Conservation (phyloP, 208 protist genomes). For the Angomonas deanei region DNA sequence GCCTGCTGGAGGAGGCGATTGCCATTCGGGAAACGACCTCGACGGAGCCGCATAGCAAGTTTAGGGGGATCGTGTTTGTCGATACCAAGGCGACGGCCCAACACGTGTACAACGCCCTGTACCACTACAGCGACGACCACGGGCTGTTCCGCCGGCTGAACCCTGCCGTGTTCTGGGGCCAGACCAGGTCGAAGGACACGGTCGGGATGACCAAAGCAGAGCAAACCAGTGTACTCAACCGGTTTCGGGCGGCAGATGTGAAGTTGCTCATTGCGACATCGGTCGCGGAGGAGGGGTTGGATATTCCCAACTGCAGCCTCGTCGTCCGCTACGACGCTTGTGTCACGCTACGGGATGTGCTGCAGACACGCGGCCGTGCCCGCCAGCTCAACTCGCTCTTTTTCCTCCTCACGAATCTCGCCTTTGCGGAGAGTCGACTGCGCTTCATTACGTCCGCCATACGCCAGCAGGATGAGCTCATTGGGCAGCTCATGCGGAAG, state of each 20-base stretch:
- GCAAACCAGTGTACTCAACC: too few relatives aligned
- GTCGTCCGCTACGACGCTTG: too few relatives aligned
- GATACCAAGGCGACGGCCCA: constrained; percentile 1
- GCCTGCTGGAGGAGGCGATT: constrained; percentile 3
- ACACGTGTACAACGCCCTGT: not conserved
- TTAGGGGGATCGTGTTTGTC: constrained; percentile 11
- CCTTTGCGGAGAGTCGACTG: constrained; percentile 8
- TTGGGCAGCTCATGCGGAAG: not conserved
- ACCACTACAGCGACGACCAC: not conserved
- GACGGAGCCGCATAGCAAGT: not conserved
- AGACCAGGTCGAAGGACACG: too few relatives aligned
- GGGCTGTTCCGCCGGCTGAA: not conserved
- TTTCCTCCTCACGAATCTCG: constrained; percentile 23
- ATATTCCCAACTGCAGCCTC: too few relatives aligned
- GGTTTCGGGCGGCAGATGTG: too few relatives aligned
- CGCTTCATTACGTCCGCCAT: constrained; percentile 6
- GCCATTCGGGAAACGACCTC: too few relatives aligned
- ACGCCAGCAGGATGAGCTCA: not conserved
- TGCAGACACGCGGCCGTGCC: constrained; percentile 72
- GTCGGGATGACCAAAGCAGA: too few relatives aligned
- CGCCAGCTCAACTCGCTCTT: constrained; percentile 33
- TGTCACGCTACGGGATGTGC: constrained; percentile 28
- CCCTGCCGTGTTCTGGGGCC: too few relatives aligned
- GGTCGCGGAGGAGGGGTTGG: too few relatives aligned
- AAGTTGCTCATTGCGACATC: too few relatives aligned